phyloP scores from a whole-genome alignment of 176 grass and related monocot genomes.

The Eleusine coracana region DNA sequence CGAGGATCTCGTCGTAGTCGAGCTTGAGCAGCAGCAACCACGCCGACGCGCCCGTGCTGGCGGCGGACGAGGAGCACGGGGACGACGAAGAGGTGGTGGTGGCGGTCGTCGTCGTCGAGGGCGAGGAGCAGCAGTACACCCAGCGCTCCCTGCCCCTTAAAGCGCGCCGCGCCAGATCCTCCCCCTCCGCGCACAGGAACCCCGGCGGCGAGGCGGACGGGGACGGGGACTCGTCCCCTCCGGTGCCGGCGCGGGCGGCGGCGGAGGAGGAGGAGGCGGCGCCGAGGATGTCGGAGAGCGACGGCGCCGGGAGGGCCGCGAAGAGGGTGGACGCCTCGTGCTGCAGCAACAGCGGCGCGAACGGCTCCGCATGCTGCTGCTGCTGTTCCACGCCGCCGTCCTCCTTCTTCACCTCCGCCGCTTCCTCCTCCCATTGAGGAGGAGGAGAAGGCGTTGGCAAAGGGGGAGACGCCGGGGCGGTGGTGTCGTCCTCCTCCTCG shows the following conservation, averaged over 20 bases:
- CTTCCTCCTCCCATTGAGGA: background rate
- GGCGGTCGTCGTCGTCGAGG: conserved; percentile 34
- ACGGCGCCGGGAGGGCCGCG: conserved; percentile 46
- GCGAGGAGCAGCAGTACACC: conserved; percentile 79
- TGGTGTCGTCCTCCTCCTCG: background rate
- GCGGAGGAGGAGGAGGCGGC: background rate
- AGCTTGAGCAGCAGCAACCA: conserved; percentile 67
- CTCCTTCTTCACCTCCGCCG: background rate
- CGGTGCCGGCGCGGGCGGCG: background rate
- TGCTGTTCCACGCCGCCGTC: background rate
- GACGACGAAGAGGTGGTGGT: conserved; percentile 33
- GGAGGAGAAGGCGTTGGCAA: background rate
- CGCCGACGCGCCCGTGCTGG: conserved; percentile 54
- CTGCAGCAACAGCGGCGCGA: conserved; percentile 40
- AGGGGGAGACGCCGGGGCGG: background rate
- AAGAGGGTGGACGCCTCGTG: conserved; percentile 54
- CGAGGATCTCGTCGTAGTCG: conserved; percentile 83
- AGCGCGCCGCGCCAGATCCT: conserved; percentile 69
- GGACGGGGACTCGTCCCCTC: conserved; percentile 18
- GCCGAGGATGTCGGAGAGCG: conserved; percentile 84
- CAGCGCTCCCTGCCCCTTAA: conserved; percentile 80
- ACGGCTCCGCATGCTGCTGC: conserved; percentile 50
- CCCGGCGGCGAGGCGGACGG: conserved; percentile 17
- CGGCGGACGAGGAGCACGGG: conserved; percentile 54
- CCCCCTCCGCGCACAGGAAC: conserved; percentile 39